Evolutionary conservation across 805 yeast species (phyloP), one percentile per base, ranked within the genome.

Genomic region (Yamadazyma insecticola): DNA sequence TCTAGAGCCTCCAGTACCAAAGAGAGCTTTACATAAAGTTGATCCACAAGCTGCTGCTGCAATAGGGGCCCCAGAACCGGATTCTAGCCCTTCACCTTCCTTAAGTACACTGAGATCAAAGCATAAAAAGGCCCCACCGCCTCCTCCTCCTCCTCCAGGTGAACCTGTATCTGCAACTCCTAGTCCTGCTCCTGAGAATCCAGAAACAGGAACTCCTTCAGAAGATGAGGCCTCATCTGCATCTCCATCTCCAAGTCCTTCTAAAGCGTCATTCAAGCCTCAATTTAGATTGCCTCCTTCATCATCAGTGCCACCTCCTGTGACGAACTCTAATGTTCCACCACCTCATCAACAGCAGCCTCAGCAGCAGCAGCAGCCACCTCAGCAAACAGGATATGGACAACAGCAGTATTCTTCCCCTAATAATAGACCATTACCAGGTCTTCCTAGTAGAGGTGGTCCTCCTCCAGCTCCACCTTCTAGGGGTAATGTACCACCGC

Each of bases 1-100:
- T 1, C 58, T 81, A 16, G 94, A 85, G 50, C 94, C 94, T 4
- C 95, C 95, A 11, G 63, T 85, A 30, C 94, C 92, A 4, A 67
- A 90, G 41, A 72, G 67, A 43, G 65, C 57, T 11, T 26, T 37
- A 33, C 78, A 48, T 21, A 45, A 50, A 22, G 38, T 42, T 39
- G 35, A 37, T 18, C 13, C 7, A 12, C 15, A 22, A 6, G 21
- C 17, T 8, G 27, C 30, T 11, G 13, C 16, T 14, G 31, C 7
- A 22, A 10, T 26, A 15, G 20, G 55, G 2, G 48, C 51, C n/a
- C 35, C 48, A 10, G 39, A 44, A 2, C 36, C 44, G n/a, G 32
- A 43, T 14, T 48, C 13, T 33, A n/a, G 6, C 6, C 11, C 10
- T 11, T 19, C n/a, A n/a, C n/a, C 53, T 7, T 29, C 50, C 4